These are phyloP conservation scores for Torulaspora gathmanii DNA, from an alignment of 805 yeast genomes.

Conservation along the genomic window DNA sequence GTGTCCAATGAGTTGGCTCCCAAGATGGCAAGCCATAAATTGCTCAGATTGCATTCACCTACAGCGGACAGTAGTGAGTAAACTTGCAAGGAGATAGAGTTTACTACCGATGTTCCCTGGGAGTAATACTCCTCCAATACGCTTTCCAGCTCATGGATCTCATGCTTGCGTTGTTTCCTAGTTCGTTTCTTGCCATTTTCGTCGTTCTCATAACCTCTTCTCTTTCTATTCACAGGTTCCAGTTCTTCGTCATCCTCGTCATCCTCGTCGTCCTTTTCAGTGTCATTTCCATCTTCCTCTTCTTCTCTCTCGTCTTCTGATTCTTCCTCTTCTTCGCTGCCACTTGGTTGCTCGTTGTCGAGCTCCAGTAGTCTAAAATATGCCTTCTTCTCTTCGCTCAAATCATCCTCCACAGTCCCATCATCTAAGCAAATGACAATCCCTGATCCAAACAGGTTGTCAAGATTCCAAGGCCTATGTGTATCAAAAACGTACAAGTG, in stretches of 20 bases:
- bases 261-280: slow-evolving; percentile 33
- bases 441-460: slow-evolving; percentile 80
- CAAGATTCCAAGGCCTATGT: slow-evolving; percentile 94
- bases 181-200: slow-evolving; percentile 22
- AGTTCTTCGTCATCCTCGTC: slow-evolving; percentile 35
- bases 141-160: slow-evolving; percentile 46
- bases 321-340: slow-evolving; percentile 38
- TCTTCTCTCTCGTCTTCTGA: slow-evolving; percentile 37
- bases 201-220: slow-evolving; percentile 13
- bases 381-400: slow-evolving; percentile 55
- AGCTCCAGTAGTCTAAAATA: slow-evolving; percentile 49
- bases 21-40: slow-evolving; percentile 81
- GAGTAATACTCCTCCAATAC: slow-evolving; percentile 70
- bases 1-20: slow-evolving; percentile 81
- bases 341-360: slow-evolving; percentile 38
- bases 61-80: slow-evolving; percentile 75
- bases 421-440: slow-evolving; percentile 82
- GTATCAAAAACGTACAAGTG: slow-evolving; percentile 83
- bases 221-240: slow-evolving; percentile 18
- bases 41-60: slow-evolving; percentile 69
- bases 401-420: slow-evolving; percentile 61
- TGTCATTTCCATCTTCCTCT: slow-evolving; percentile 25
- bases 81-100: slow-evolving; percentile 72
- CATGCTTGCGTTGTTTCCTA: slow-evolving; percentile 40
- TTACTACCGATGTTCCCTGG: slow-evolving; percentile 72